Base-by-base conservation (phyloP, 2,329 filamentous ascomycete species). In the Aureobasidium sp. region DNA sequence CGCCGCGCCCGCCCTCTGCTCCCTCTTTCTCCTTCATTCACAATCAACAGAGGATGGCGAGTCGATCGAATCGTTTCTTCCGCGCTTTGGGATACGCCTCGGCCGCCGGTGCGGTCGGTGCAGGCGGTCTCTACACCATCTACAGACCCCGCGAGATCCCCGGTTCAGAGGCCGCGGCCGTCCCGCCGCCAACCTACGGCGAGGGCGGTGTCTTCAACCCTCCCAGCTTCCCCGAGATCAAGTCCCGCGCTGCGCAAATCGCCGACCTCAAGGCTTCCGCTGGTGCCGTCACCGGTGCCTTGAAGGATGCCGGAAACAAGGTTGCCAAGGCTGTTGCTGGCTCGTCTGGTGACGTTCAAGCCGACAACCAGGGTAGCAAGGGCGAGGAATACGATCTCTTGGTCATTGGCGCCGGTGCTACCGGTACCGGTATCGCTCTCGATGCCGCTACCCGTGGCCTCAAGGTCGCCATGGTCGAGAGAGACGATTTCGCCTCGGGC, bases 401-500 rank as follows among this genome's bases (percentile, higher is more conserved):
- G 64, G 79, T 94, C 67, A 89, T 93, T 67, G 89, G 89, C 61
- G 88, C 84, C 64, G 89, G 89, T 65, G 89, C 89, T 15, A 93
- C 89, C 1, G 89, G 89, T 15, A 81, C 88, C 6, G 89, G 89
- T 25, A 90, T 94, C 67, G 89, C 89, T 13, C 81, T 94, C 47
- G 89, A 94, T 73, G 89, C 89, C 37, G 87, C 85, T 23, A 92
- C 89, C 2, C 82, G 89, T 66, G 89, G 89, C 1, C 76, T 93
- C 68, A 89, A 86, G 74, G 89, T 94, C 62, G 89, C 89, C 13
- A 75, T 92, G 54, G 87, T 94, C 17, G 89, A 94, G 75, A 81
- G 88, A 63, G 89, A 93, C 72, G 89, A 94, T 74, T 94, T 93
- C 72, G 86, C 86, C 67, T 82, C 86, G 64, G 89, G 89, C 31